Conservation (phyloP, 1,284 basidiomycete genomes). For the Takashimella tepidaria region DNA sequence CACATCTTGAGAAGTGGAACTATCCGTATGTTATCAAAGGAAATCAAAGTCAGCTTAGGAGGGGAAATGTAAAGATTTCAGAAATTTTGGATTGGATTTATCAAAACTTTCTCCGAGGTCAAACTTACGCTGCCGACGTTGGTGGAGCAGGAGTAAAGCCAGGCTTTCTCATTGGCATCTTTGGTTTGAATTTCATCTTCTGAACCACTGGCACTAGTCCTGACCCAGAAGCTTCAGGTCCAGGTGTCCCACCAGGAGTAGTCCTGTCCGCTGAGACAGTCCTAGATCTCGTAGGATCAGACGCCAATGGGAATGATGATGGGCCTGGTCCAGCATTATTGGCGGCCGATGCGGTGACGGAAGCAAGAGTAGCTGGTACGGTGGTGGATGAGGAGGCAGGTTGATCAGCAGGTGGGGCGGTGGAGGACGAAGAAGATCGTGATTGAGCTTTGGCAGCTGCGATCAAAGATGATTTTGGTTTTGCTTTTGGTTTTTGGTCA, state of each 20-base stretch:
- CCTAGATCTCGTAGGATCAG: neutral
- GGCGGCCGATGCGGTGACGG: too few relatives aligned
- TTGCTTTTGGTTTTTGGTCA: neutral
- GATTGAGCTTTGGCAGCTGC: neutral
- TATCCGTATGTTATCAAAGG: too few relatives aligned
- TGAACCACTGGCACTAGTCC: constrained; percentile 6
- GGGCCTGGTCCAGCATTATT: too few relatives aligned
- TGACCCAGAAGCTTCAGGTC: neutral
- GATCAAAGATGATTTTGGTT: neutral
- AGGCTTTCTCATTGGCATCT: constrained; percentile 39
- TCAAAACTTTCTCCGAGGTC: neutral
- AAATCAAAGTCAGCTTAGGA: neutral
- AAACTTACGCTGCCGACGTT: neutral
- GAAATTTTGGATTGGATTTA: constrained; percentile 5
- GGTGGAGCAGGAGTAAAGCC: constrained; percentile 8
- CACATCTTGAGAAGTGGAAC: neutral
- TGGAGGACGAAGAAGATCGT: neutral
- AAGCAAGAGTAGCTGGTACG: too few relatives aligned
- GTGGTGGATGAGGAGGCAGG: too few relatives aligned
- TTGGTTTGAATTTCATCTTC: constrained; percentile 47
- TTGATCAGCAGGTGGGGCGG: neutral
- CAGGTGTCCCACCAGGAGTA: neutral
- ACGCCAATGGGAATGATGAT: neutral
- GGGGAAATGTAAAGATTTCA: constrained; percentile 41
- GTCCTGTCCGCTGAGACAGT: neutral